Evolutionary conservation across 2,329 filamentous ascomycete species (phyloP), one percentile per base, ranked within the genome.

Genomic region (Alternaria burnsii): DNA sequence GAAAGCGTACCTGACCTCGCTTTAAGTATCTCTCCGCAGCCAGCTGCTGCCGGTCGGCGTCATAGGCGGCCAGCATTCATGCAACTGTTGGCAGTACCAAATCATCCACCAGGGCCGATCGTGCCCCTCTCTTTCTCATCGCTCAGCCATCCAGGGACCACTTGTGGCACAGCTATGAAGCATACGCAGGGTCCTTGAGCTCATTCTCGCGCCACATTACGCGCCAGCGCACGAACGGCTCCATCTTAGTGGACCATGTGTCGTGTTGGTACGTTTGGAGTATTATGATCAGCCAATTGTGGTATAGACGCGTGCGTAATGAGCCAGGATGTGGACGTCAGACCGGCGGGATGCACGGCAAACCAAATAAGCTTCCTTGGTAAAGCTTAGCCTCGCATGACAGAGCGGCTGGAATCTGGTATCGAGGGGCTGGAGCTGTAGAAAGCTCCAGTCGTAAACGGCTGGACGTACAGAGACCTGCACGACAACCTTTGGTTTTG

Each of bases 251-350:
- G 70, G 68, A 32, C 42, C 44, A 50, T 10, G 5, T 18, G 24
- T 48, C 30, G 52, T 50, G 16, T 57, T n/a, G 40, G 55, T 34
- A 52, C 30, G 63, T 54, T 34, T 51, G 46, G 52, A 55, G 59
- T 54, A 68, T 67, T 40, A 61, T 58, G 32, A 24, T 55, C 47
- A 26, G 42, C 68, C 59, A 18, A 48, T 66, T 61, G 42, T 11
- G 63, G 69, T 52, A 63, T 69, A 69, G 69, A 65, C 38, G 69
- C 64, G 57, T 73, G 69, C 72, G 71, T 71, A 71, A 71, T 70
- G 55, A 24, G 53, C 20, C 56, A 43, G 59, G 58, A 32, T 57
- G 47, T 55, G 57, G 50, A 47, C 28, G 52, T 52, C 43, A 47
- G 42, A 53, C 28, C 42, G 41, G 47, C 54, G 48, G 48, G 26